Percentiles rank a stretch among this genome's conserved stretches.
These are phyloP conservation scores for Mentha longifolia DNA, from an alignment of 257 asterid genomes.

Conservation along the genomic window DNA sequence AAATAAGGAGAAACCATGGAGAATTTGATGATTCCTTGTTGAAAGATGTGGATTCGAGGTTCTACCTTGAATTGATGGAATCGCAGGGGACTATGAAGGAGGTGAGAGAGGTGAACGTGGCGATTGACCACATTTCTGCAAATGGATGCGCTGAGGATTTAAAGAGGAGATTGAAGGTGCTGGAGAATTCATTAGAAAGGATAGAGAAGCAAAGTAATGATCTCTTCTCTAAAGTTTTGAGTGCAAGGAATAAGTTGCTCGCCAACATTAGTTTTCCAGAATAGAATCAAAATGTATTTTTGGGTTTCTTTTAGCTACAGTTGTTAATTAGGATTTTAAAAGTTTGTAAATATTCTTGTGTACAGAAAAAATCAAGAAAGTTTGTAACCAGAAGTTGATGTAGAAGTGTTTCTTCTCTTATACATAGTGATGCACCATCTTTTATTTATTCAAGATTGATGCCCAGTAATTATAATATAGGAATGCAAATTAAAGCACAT, in stretches of 20 bases:
- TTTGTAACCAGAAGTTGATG: not conserved
- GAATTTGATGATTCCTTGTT: conserved; percentile 42
- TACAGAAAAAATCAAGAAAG: not conserved
- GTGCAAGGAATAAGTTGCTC: conserved; percentile 56
- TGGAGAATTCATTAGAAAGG: conserved; percentile 42
- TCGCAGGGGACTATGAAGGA: conserved; percentile 41
- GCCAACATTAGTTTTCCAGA: conserved; percentile 46
- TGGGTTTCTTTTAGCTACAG: too few relatives aligned
- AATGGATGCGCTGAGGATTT: conserved; percentile 23
- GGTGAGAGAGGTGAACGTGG: conserved; percentile 55
- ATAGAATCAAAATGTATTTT: not conserved
- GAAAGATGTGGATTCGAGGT: conserved; percentile 43
- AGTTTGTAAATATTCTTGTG: not conserved
- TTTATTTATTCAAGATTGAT: too few relatives aligned
- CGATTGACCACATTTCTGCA: conserved; percentile 3
- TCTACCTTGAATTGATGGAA: conserved; percentile 34
- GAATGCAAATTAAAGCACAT: too few relatives aligned
- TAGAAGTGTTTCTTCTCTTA: not conserved
- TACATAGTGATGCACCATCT: too few relatives aligned
- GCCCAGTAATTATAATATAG: too few relatives aligned
- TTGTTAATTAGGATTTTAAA: too few relatives aligned
- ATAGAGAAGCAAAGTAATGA: conserved; percentile 45
- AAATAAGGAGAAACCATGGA: conserved; percentile 37
- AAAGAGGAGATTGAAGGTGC: conserved; percentile 43
- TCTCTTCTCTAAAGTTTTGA: conserved; percentile 57